These are phyloP conservation scores for Starmera caribaea DNA, from an alignment of 805 yeast species.

Conservation along the genomic window DNA sequence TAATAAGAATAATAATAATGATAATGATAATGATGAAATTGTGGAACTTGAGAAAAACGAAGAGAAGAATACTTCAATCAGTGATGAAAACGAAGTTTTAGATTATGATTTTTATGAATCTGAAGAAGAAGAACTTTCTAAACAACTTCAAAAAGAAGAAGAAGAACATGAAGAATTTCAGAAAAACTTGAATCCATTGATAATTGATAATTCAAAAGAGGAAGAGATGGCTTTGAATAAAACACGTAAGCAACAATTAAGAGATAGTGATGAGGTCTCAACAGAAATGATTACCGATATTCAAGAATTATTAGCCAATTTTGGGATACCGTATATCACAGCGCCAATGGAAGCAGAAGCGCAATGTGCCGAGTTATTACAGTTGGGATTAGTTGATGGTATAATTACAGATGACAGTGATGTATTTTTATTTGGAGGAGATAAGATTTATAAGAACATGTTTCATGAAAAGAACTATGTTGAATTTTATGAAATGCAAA, in stretches of 20 bases:
- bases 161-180: slow-evolving; percentile 61
- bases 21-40: slow-evolving; percentile 10
- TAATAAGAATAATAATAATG: neutral
- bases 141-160: slow-evolving; percentile 61
- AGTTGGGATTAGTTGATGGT: slow-evolving; percentile 80
- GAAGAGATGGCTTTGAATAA: slow-evolving; percentile 45
- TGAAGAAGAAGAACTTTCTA: slow-evolving; percentile 61
- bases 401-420: slow-evolving; percentile 96
- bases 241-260: slow-evolving; percentile 52
- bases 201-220: slow-evolving; percentile 10
- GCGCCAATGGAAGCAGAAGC: slow-evolving; percentile 99
- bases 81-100: slow-evolving; percentile 14
- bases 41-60: neutral
- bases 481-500: slow-evolving; percentile 62
- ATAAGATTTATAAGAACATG: slow-evolving; percentile 78
- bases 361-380: slow-evolving; percentile 77
- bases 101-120: slow-evolving; percentile 68
- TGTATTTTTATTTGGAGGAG: slow-evolving; percentile 89
- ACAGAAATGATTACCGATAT: slow-evolving; percentile 81
- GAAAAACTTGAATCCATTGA: slow-evolving; percentile 23
- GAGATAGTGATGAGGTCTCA: slow-evolving; percentile 91
- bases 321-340: slow-evolving; percentile 90
- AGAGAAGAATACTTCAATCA: no score
- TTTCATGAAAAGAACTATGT: slow-evolving; percentile 89
- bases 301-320: slow-evolving; percentile 74